These are phyloP conservation scores for Penicillium macrosclerotiorum DNA, from an alignment of 495 filamentous ascomycete species.

Conservation along the genomic window DNA sequence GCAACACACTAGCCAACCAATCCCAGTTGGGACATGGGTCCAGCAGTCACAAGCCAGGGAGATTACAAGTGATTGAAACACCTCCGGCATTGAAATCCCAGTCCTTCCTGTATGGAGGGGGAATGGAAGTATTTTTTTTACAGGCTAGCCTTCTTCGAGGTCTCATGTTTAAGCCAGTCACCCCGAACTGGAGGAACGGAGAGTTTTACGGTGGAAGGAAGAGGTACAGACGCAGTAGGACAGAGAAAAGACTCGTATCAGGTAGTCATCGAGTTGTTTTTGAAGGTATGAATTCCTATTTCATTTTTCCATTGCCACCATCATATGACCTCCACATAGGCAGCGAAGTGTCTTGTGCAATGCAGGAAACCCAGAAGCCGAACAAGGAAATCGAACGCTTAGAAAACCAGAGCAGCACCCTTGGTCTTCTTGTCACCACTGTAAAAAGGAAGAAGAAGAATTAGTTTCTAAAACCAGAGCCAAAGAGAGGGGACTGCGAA, in stretches of 20 bases:
- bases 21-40: too few species aligned
- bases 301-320: constrained; percentile 50
- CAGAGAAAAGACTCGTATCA: constrained; percentile 29
- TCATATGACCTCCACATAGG: constrained; percentile 42
- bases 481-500: neutral
- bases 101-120: too few species aligned
- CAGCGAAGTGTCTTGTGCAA: constrained; percentile 40
- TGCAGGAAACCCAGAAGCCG: constrained; percentile 48
- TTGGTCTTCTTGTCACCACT: constrained; percentile 99
- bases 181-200: too few species aligned
- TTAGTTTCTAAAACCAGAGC: constrained; percentile 17
- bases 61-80: too few species aligned
- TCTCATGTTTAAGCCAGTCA: too few species aligned
- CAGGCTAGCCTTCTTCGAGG: too few species aligned
- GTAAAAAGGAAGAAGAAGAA: constrained; percentile 25
- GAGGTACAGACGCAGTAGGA: too few species aligned
- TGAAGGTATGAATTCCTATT: constrained; percentile 48
- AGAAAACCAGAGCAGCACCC: constrained; percentile 99
- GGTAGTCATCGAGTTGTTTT: constrained; percentile 46
- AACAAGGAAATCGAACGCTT: constrained; percentile 55
- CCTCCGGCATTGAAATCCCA: too few species aligned
- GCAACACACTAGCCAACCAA: too few species aligned
- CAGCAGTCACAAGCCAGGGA: too few species aligned
- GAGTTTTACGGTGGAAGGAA: too few species aligned
- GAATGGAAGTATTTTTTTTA: too few species aligned